These are phyloP conservation scores for Penicillium sp. DNA, from an alignment of 2,329 filamentous ascomycete species.

Conservation along the genomic window DNA sequence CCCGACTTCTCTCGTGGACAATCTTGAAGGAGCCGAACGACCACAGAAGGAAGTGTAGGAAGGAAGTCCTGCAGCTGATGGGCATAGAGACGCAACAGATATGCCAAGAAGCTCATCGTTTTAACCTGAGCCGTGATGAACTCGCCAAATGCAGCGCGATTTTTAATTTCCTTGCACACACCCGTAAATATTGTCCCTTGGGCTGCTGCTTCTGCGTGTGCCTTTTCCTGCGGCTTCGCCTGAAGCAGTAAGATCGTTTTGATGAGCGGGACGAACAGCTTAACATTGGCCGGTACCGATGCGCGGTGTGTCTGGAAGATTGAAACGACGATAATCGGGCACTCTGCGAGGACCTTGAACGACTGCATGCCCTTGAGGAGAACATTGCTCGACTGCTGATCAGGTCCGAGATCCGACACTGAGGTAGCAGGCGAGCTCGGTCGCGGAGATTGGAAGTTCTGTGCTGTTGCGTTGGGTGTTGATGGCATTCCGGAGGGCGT, in stretches of 20 bases:
- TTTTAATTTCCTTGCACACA: constrained; percentile 89
- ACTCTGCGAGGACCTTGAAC: constrained; percentile 97
- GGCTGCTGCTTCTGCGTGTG: constrained; percentile 78
- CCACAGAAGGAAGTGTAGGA: constrained; percentile 77
- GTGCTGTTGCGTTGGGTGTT: constrained; percentile 51
- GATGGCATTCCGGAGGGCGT: constrained; percentile 52
- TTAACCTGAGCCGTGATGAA: constrained; percentile 98
- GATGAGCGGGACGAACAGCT: constrained; percentile 88
- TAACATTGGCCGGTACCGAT: constrained; percentile 79
- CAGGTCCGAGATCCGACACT: constrained; percentile 73
- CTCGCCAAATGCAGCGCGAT: constrained; percentile 90
- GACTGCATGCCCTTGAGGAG: constrained; percentile 94
- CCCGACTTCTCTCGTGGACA: constrained; percentile 93
- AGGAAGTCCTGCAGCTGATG: constrained; percentile 86
- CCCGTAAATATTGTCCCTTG: constrained; percentile 84
- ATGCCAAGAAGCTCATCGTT: constrained; percentile 98
- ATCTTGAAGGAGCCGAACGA: constrained; percentile 87
- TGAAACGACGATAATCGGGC: constrained; percentile 97
- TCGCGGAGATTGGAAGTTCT: constrained; percentile 81
- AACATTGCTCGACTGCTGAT: constrained; percentile 77
- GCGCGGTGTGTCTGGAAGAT: constrained; percentile 90
- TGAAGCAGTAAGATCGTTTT: constrained; percentile 85
- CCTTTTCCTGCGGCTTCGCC: constrained; percentile 88
- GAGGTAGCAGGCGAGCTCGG: constrained; percentile 87
- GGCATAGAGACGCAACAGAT: constrained; percentile 82